These are phyloP conservation scores for Ceratocystis diversiconidia DNA, from an alignment of 2,329 filamentous ascomycete species.

Conservation along the genomic window DNA sequence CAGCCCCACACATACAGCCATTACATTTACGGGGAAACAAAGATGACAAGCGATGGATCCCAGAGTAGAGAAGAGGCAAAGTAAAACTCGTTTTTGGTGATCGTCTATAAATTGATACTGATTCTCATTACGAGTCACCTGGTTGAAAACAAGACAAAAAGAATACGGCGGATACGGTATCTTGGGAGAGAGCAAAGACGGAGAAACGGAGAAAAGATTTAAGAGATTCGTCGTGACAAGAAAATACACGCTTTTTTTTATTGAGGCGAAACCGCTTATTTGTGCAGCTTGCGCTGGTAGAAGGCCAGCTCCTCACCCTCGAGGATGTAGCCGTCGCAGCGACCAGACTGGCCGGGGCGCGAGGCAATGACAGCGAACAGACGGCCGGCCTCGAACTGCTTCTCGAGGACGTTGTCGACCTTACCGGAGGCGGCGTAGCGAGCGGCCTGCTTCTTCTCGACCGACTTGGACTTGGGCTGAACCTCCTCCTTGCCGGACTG, in stretches of 20 bases:
- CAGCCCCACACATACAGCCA: too few relatives aligned
- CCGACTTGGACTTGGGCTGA: conserved; percentile 84
- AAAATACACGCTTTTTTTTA: conserved; percentile 18
- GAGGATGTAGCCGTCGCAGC: conserved; percentile 92
- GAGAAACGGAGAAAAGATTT: background rate
- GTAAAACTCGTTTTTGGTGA: conserved; percentile 4
- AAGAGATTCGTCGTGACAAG: conserved; percentile 8
- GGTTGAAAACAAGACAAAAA: conserved; percentile 1
- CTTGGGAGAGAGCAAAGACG: background rate
- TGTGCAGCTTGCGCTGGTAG: conserved; percentile 99
- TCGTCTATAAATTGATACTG: background rate
- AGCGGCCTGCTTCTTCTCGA: conserved; percentile 91
- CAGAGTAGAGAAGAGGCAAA: background rate
- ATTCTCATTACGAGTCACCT: background rate
- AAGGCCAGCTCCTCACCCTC: conserved; percentile 99
- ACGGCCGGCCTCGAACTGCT: conserved; percentile 98
- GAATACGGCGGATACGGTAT: background rate
- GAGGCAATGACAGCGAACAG: conserved; percentile 86
- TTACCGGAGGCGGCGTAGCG: conserved; percentile 75
- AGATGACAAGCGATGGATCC: background rate
- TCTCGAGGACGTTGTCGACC: conserved; percentile 85
- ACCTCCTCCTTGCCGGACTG: conserved; percentile 44
- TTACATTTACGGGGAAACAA: background rate
- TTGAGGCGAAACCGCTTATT: conserved; percentile 46
- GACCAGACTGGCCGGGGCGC: conserved; percentile 91